Conservation (phyloP, 2,329 filamentous ascomycete genomes). For the Acrodontium crateriforme region DNA sequence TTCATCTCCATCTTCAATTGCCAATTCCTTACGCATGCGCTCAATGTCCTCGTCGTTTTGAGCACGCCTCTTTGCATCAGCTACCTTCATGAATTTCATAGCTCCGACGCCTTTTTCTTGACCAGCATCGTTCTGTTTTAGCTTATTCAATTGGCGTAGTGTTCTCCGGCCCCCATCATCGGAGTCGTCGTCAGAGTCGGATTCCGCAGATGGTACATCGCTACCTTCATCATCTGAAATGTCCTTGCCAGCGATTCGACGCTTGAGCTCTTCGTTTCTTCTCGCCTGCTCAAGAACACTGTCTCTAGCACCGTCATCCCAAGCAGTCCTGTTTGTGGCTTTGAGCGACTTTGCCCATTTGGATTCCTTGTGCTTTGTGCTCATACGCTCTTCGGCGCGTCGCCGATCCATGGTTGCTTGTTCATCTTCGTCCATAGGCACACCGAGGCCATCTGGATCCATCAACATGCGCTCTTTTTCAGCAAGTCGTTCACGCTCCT, state of each 20-base stretch:
- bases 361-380: conserved; percentile 71
- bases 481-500: conserved; percentile 49
- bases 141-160: conserved; percentile 26
- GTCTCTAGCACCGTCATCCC: conserved; percentile 75
- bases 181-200: conserved; percentile 46
- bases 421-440: conserved; percentile 51
- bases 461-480: conserved; percentile 43
- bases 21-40: conserved; percentile 42
- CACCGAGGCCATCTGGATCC: conserved; percentile 43
- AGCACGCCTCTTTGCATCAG: conserved; percentile 63
- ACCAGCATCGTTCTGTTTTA: conserved; percentile 23
- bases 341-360: conserved; percentile 84
- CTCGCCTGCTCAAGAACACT: conserved; percentile 70
- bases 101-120: conserved; percentile 48
- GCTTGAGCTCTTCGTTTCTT: conserved; percentile 67
- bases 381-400: conserved; percentile 72
- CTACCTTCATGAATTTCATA: conserved; percentile 91
- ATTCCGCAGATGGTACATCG: conserved; percentile 41
- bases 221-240: conserved; percentile 33
- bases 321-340: conserved; percentile 63
- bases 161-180: conserved; percentile 35
- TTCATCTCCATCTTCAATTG: conserved; percentile 46
- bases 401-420: conserved; percentile 54
- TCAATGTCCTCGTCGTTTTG: conserved; percentile 59
- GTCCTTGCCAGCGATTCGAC: conserved; percentile 61